A percentile compares a stretch with the other conserved stretches of the same genome.
phyloP scores from a whole-genome alignment of 805 yeast species.

The Candida coquimbonensis region DNA sequence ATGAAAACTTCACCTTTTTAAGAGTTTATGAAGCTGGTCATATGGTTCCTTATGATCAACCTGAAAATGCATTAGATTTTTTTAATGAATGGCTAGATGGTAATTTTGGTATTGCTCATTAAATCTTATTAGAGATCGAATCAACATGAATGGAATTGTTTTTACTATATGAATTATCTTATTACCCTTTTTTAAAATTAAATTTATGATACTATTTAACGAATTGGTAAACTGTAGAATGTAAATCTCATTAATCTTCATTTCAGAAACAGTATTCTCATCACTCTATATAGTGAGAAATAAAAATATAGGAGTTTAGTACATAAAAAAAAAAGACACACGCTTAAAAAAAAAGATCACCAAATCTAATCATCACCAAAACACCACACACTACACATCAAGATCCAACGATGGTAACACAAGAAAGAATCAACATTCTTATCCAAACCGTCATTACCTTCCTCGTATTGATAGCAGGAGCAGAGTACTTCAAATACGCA shows the following conservation, averaged over 20 bases:
- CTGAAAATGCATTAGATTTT: conserved; percentile 70
- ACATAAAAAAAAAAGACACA: not conserved
- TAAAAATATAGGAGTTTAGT: too few species aligned
- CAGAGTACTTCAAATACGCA: conserved; percentile 36
- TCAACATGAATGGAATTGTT: not conserved
- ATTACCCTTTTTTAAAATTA: too few species aligned
- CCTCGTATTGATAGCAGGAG: conserved; percentile 30
- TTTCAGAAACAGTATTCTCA: too few species aligned
- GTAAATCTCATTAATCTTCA: too few species aligned
- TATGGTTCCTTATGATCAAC: conserved; percentile 92
- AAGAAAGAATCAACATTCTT: conserved; percentile 16
- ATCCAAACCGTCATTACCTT: conserved; percentile 25
- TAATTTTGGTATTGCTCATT: conserved; percentile 33
- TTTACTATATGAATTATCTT: too few species aligned
- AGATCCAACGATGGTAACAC: conserved; percentile 8
- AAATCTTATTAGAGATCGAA: not conserved
- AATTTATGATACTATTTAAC: not conserved
- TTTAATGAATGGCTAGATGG: conserved; percentile 81
- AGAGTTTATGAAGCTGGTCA: conserved; percentile 90
- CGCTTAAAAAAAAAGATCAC: not conserved
- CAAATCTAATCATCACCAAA: too few species aligned
- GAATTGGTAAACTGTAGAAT: too few species aligned
- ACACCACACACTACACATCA: not conserved
- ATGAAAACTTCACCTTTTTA: conserved; percentile 68
- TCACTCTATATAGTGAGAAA: too few species aligned